Percentiles rank a stretch among this genome's conserved stretches.
Evolutionary conservation across 2,329 filamentous ascomycete species (phyloP).

Genomic region (Clarireedia monteithiana): DNA sequence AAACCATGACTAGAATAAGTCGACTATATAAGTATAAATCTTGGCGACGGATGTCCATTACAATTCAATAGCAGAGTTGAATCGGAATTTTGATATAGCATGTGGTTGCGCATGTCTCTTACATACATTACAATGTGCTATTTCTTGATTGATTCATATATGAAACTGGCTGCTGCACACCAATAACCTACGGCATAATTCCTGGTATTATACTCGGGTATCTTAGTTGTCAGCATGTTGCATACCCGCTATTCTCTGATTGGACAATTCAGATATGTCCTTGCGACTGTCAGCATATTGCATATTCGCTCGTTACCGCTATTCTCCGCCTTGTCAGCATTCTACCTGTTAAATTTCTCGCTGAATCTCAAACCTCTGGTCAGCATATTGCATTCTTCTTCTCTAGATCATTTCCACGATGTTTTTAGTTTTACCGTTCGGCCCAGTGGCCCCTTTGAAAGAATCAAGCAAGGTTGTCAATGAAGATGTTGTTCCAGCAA

Average conservation of each 20-base stretch:
- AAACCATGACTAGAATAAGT: slow-evolving; percentile 2
- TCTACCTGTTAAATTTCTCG: too few relatives aligned
- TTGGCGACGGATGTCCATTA: neutral
- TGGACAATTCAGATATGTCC: neutral
- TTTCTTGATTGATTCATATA: too few relatives aligned
- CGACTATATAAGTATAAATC: neutral
- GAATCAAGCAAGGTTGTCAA: neutral
- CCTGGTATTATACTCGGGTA: too few relatives aligned
- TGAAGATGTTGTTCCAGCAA: too few relatives aligned
- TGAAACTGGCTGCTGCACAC: too few relatives aligned
- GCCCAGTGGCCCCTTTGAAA: neutral
- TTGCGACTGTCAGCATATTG: too few relatives aligned
- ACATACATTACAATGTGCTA: too few relatives aligned
- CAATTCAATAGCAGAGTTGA: neutral
- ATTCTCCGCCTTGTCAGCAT: neutral
- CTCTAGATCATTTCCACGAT: neutral
- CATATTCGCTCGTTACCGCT: neutral
- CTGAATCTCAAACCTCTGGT: neutral
- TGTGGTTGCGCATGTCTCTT: neutral
- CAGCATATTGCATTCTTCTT: neutral
- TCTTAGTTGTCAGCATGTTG: neutral
- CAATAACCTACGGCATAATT: too few relatives aligned
- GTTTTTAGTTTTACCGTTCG: neutral
- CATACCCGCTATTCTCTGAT: neutral
- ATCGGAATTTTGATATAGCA: neutral